These are phyloP conservation scores for Graphiopsis chlorocephala DNA, from an alignment of 2,329 filamentous ascomycete species.

Conservation along the genomic window DNA sequence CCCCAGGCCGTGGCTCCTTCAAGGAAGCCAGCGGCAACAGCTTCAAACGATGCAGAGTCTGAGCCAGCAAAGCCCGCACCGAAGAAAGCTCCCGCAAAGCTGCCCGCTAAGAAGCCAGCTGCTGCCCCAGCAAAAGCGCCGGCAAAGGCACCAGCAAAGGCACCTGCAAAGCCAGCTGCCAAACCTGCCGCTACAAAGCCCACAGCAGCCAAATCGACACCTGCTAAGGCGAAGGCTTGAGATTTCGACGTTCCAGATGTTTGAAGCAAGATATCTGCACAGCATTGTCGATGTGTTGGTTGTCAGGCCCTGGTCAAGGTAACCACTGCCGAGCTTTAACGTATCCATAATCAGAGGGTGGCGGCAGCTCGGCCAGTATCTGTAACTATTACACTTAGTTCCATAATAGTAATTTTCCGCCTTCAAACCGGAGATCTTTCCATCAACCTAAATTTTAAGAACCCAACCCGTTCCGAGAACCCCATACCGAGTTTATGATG, in stretches of 20 bases:
- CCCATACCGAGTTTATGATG: too few species aligned
- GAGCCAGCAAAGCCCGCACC: conserved; percentile 18
- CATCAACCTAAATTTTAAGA: too few species aligned
- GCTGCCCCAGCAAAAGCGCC: neutral
- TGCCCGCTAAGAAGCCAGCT: conserved; percentile 4
- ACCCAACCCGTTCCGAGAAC: too few species aligned
- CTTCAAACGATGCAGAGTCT: neutral
- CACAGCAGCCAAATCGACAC: neutral
- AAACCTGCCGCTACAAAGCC: neutral
- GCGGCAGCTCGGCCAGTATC: too few species aligned
- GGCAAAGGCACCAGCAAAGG: neutral
- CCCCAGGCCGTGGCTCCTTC: conserved; percentile 9
- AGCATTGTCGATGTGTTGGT: neutral
- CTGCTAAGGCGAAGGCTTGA: neutral
- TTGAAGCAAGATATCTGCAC: neutral
- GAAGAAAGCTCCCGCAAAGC: conserved; percentile 8
- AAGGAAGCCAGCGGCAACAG: conserved; percentile 8
- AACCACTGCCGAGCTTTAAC: neutral
- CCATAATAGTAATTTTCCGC: too few species aligned
- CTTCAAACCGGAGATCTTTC: too few species aligned
- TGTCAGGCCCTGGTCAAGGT: neutral
- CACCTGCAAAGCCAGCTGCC: neutral
- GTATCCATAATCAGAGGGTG: too few species aligned
- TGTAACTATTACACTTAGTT: too few species aligned
- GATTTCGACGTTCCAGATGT: neutral